Evolutionary conservation across 345 rosid genomes (phyloP).

Genomic region (Salix koriyanagi): DNA sequence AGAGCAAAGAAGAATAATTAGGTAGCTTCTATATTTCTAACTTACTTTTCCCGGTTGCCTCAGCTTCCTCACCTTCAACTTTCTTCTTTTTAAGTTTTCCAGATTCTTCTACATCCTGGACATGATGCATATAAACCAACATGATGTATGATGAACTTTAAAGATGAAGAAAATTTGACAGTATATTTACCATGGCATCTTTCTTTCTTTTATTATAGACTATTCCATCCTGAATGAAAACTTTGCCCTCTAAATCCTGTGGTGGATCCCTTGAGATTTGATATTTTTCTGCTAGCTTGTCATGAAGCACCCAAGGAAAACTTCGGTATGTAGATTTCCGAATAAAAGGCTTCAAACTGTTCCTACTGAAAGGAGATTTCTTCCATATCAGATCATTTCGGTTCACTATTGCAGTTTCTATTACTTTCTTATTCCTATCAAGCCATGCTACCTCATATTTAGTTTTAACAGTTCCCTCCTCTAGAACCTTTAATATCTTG

Average conservation of each 20-base stretch:
- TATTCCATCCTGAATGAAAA: slow-evolving; percentile 56
- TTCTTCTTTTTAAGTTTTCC: slow-evolving; percentile 57
- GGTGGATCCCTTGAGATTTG: slow-evolving; percentile 65
- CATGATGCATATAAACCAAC: slow-evolving; percentile 15
- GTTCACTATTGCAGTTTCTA: slow-evolving; percentile 42
- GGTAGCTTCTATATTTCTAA: slow-evolving; percentile 13
- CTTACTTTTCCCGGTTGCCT: slow-evolving; percentile 25
- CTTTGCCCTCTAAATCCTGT: slow-evolving; percentile 49
- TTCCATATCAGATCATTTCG: slow-evolving; percentile 65
- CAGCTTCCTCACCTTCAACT: slow-evolving; percentile 43
- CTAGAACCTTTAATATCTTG: slow-evolving; percentile 52
- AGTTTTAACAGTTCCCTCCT: slow-evolving; percentile 33
- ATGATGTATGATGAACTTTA: slow-evolving; percentile 2
- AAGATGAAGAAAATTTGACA: slow-evolving; percentile 3
- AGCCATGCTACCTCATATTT: slow-evolving; percentile 71
- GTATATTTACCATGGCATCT: slow-evolving; percentile 21
- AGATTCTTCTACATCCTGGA: slow-evolving; percentile 49
- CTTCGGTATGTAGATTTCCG: slow-evolving; percentile 83
- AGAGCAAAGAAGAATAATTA: not conserved
- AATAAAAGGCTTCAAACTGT: slow-evolving; percentile 76
- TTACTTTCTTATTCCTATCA: slow-evolving; percentile 49
- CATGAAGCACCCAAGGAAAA: slow-evolving; percentile 85
- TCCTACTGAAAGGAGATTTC: slow-evolving; percentile 71
- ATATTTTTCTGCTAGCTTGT: slow-evolving; percentile 58
- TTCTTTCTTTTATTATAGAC: slow-evolving; percentile 37